phyloP scores from a whole-genome alignment of 768 basidiomycete species.

The Suillus brevipes region DNA sequence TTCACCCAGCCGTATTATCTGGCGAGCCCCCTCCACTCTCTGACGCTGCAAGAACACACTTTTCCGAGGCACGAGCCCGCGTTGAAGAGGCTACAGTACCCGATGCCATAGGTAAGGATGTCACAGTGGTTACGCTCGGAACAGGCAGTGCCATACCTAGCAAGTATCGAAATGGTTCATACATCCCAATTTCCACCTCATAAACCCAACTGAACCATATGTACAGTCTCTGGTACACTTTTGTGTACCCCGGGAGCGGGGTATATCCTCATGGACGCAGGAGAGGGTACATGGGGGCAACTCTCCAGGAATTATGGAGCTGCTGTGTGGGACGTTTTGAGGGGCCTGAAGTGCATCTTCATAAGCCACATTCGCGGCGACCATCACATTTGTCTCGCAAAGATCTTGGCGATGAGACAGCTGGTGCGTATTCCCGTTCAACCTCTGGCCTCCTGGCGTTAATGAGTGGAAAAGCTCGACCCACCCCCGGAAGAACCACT shows the following conservation, averaged over 20 bases:
- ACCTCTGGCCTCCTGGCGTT: neutral
- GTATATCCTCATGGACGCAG: slow-evolving; percentile 80
- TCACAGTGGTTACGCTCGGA: slow-evolving; percentile 76
- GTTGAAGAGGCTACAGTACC: slow-evolving; percentile 22
- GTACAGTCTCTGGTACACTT: slow-evolving; percentile 70
- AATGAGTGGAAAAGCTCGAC: slow-evolving; percentile 50
- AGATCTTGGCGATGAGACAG: slow-evolving; percentile 69
- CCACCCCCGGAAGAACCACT: slow-evolving; percentile 63
- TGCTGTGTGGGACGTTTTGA: slow-evolving; percentile 58
- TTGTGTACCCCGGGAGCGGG: slow-evolving; percentile 73
- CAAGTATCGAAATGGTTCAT: slow-evolving; percentile 83
- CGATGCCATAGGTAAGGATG: slow-evolving; percentile 53
- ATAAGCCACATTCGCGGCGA: slow-evolving; percentile 92
- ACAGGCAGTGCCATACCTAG: slow-evolving; percentile 87
- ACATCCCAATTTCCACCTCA: slow-evolving; percentile 1
- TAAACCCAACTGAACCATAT: neutral
- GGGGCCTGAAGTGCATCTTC: slow-evolving; percentile 77
- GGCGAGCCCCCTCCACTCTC: neutral
- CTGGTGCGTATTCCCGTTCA: slow-evolving; percentile 43
- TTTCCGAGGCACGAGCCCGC: slow-evolving; percentile 38
- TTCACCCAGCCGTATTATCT: neutral
- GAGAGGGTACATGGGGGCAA: slow-evolving; percentile 94
- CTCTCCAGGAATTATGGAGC: slow-evolving; percentile 73
- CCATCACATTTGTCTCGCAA: slow-evolving; percentile 83
- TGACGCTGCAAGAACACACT: slow-evolving; percentile 35